Evolutionary conservation across 1,284 basidiomycete genomes (phyloP).

Genomic region (Moniliophthora roreri): DNA sequence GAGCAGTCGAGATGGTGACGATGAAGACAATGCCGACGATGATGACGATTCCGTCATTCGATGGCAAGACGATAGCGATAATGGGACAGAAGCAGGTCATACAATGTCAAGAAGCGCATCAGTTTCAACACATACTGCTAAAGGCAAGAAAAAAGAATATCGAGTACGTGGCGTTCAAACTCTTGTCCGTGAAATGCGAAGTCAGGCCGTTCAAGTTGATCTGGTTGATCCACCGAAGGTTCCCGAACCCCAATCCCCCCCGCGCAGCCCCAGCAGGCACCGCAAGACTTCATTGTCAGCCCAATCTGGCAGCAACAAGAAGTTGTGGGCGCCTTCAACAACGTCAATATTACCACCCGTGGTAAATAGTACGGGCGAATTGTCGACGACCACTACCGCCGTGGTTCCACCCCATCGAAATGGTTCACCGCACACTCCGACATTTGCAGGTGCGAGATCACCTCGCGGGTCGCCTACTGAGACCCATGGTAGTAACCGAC

Average conservation of each 20-base stretch:
- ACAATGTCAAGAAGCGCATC: constrained; percentile 37
- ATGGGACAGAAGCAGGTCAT: constrained; percentile 25
- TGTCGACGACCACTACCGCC: constrained; percentile 24
- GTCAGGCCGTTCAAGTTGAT: constrained; percentile 54
- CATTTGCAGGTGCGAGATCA: neutral
- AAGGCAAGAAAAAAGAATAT: constrained; percentile 51
- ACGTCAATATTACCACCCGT: constrained; percentile 25
- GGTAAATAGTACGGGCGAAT: constrained; percentile 23
- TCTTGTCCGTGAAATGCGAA: constrained; percentile 44
- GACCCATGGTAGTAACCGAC: constrained; percentile 9
- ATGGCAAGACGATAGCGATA: constrained; percentile 37
- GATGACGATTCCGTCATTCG: constrained; percentile 35
- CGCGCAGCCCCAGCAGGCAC: constrained; percentile 8
- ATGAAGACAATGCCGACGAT: constrained; percentile 78
- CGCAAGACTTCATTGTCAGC: constrained; percentile 8
- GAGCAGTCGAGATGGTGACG: constrained; percentile 77
- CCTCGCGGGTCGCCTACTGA: neutral
- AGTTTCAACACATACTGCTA: constrained; percentile 31
- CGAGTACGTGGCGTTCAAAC: constrained; percentile 64
- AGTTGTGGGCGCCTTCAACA: constrained; percentile 34
- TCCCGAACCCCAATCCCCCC: constrained; percentile 18
- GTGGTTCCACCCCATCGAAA: constrained; percentile 17
- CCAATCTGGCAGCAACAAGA: constrained; percentile 23
- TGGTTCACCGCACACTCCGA: constrained; percentile 7
- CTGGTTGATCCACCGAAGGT: constrained; percentile 22